Evolutionary conservation across 2,329 filamentous ascomycete species (phyloP).

Genomic region (Pestalotiopsis fici): DNA sequence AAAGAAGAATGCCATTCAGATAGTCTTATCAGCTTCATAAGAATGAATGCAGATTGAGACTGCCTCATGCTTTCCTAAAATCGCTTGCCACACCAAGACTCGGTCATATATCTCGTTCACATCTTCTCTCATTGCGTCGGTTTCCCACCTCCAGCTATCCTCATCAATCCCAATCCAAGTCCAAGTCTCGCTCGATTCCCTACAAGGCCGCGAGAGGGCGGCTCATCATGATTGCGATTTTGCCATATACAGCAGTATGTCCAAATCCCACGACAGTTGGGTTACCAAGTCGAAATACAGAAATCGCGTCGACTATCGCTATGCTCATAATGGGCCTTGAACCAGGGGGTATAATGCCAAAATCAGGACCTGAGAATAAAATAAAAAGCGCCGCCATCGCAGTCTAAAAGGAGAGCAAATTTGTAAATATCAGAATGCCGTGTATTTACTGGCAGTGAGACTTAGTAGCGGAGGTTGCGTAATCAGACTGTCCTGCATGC

Average conservation of each 20-base stretch:
- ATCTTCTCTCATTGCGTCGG: not conserved
- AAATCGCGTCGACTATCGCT: not conserved
- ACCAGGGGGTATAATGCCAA: constrained; percentile 16
- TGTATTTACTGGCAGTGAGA: not conserved
- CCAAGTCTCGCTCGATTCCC: not conserved
- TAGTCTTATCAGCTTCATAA: not conserved
- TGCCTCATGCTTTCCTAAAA: not conserved
- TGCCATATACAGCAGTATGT: not conserved
- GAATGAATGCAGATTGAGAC: not conserved
- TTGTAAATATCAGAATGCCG: not conserved
- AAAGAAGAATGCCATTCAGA: not conserved
- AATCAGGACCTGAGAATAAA: constrained; percentile 12
- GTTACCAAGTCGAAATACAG: not conserved
- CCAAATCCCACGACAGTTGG: not conserved
- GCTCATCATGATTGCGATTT: not conserved
- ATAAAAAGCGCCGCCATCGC: not conserved
- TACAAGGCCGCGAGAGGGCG: not conserved
- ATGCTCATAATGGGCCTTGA: not conserved
- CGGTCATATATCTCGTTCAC: not conserved
- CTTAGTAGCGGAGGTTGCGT: not conserved
- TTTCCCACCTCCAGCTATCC: not conserved
- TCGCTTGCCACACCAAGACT: not conserved
- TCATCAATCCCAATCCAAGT: not conserved
- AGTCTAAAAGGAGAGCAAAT: not conserved
- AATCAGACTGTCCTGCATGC: not conserved